Evolutionary conservation across 768 basidiomycete species (phyloP), one percentile per base, ranked within the genome.

Genomic region (Naganishia vishniacii): DNA sequence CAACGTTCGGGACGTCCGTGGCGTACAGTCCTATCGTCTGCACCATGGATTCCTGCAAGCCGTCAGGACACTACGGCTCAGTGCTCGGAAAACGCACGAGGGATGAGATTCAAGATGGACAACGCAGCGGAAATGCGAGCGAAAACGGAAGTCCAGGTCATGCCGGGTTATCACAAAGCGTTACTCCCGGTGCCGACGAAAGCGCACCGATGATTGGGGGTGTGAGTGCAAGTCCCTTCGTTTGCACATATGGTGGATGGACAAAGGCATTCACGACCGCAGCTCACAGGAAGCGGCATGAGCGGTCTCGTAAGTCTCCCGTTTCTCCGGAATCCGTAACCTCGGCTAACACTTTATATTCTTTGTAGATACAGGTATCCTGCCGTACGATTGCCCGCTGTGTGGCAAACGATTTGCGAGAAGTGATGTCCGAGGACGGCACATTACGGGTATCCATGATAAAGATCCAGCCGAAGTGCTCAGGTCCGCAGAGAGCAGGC

Each of bases 201-300:
- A 56, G 18, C 6, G 32, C 53, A 6, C 7, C 49, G 18, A 6
- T 20, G 32, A 8, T 34, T 15, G 37, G 32, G 2, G 32, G 1
- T 26, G 5, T 2, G 12, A 37, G 23, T 41, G 23, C 53, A 18
- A 56, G 34, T 40, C 53, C 34, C 18, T 56, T 56, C 15, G 53
- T 4, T 15, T 60, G 59, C 26, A 47, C 42, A 42, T 60, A 45
- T 46, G 42, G 29, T 29, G 59, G 42, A 23, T 60, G 59, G 13
- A 12, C 18, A 28, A 60, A 60, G 26, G 18, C 59, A 18, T 60
- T 60, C n/a, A 42, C 59, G 7, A 60, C 59, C 11, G 59, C 59
- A 6, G 42, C 59, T 23, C 59, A 60, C 37, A 60, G 59, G 42
- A 60, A 47, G n/a, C 42, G 59, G 26, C 59, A 60, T 46, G 46